Percentiles rank a stretch among this genome's conserved stretches.
Conservation (phyloP, 2,329 filamentous ascomycete species). For the Coniochaeta ligniaria region DNA sequence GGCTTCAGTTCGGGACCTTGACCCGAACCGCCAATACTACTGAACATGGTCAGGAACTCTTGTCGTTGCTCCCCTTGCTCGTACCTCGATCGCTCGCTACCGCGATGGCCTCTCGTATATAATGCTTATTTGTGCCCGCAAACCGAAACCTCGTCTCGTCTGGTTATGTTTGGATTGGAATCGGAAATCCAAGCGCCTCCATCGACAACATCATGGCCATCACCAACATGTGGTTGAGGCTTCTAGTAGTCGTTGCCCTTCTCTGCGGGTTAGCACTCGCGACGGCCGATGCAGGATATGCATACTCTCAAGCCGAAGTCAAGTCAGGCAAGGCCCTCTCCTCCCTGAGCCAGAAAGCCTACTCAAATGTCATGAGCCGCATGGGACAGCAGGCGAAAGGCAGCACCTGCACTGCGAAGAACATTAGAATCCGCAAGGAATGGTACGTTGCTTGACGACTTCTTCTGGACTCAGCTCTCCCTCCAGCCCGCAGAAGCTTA, state of each 20-base stretch:
- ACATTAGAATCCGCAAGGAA: not conserved
- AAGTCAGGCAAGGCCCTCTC: not conserved
- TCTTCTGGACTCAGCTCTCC: not conserved
- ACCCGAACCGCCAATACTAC: not conserved
- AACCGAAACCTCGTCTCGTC: not conserved
- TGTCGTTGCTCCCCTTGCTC: not conserved
- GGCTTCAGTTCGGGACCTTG: not conserved
- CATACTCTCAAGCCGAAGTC: not conserved
- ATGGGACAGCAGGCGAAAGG: not conserved
- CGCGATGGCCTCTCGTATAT: not conserved
- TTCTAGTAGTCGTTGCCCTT: not conserved
- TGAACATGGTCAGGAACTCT: not conserved
- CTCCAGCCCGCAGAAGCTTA: not conserved
- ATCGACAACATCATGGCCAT: not conserved
- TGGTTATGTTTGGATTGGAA: not conserved
- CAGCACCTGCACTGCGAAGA: not conserved
- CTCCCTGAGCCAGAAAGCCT: not conserved
- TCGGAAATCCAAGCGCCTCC: not conserved
- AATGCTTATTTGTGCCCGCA: not conserved
- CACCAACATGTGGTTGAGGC: not conserved
- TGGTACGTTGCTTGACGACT: not conserved
- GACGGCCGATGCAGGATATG: not conserved
- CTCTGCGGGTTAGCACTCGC: not conserved
- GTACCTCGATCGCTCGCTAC: not conserved
- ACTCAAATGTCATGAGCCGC: not conserved